These are phyloP conservation scores for Globisporangium parvum DNA, from an alignment of 352 stramenopile genomes.

Conservation along the genomic window DNA sequence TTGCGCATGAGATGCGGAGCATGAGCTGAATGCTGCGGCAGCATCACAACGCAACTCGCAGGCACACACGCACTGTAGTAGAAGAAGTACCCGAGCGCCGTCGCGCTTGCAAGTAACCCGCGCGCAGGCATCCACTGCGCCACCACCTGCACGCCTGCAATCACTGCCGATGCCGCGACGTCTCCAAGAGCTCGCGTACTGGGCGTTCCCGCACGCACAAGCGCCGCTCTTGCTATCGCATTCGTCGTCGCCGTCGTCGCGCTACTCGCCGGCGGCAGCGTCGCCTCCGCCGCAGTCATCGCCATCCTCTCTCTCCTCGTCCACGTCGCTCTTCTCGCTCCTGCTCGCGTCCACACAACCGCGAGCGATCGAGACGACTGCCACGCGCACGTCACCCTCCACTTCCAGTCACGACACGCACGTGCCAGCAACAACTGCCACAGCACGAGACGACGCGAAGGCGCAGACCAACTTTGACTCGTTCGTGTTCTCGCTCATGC, in stretches of 20 bases:
- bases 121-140: slow-evolving; percentile 34
- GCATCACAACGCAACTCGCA: background rate
- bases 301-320: slow-evolving; percentile 13
- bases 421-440: too few relatives aligned
- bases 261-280: slow-evolving; percentile 1
- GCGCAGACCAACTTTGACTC: slow-evolving; percentile 21
- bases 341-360: background rate
- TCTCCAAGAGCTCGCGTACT: slow-evolving; percentile 37
- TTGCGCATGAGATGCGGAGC: background rate
- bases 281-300: slow-evolving; percentile 5
- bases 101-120: slow-evolving; percentile 17
- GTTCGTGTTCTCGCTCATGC: slow-evolving; percentile 39
- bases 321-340: background rate
- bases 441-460: slow-evolving; percentile 19
- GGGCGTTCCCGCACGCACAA: slow-evolving; percentile 23
- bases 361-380: background rate
- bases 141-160: slow-evolving; percentile 19
- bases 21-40: too few relatives aligned
- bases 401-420: too few relatives aligned
- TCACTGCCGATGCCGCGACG: slow-evolving; percentile 32
- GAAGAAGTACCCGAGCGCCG: slow-evolving; percentile 33
- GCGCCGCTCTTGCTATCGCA: slow-evolving; percentile 19
- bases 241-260: too few relatives aligned
- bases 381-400: too few relatives aligned
- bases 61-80: slow-evolving; percentile 35